Base-by-base conservation (phyloP, 78 protist species). In the Bigelowiella natans region DNA sequence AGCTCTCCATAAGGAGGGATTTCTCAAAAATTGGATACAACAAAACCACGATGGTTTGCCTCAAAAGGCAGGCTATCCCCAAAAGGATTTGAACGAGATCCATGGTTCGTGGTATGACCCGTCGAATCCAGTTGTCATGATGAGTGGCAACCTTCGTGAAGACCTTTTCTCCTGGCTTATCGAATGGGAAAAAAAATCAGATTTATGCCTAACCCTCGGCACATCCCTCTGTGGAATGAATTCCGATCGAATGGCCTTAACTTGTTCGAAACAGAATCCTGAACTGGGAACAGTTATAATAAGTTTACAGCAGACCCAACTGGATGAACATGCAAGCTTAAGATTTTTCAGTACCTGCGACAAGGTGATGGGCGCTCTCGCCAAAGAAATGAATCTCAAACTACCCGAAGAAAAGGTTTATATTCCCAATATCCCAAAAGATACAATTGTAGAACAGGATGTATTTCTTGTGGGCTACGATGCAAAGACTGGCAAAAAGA, bases 101-200 rank as follows among this genome's bases (percentile, higher is more conserved):
- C 86, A 83, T 11, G 86, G 86, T 34, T 29, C 86, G 38, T 83
- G 86, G 86, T 83, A 30, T 83, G 86, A 83, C 11, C 86, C 86
- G 38, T 31, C 39, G 39, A 83, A 83, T 83, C 86, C 86, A 28
- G 86, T 83, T 26, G 86, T 83, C 86, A 26, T 34, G 3, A 83
- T 83, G 86, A 83, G 38, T 29, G 86, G 86, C 37, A 28, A 29
- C 38, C 86, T 83, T 3, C 86, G 86, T 2, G 86, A 11, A 2
- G 86, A 83, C 86, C 11, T 83, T 2, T 83, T 7, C 86, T 18
- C 28, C 11, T 83, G 86, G 86, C 11, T 83, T 28, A 83, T 83
- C 86, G 86, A 83, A 28, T 28, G 86, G 37, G 86, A 83, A 11
- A 83, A 28, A 34, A 83, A 83, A 34, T 29, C 86, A 2, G 86